Base-by-base conservation (phyloP, 129 eudicot genomes). In the Lactuca saligna region DNA sequence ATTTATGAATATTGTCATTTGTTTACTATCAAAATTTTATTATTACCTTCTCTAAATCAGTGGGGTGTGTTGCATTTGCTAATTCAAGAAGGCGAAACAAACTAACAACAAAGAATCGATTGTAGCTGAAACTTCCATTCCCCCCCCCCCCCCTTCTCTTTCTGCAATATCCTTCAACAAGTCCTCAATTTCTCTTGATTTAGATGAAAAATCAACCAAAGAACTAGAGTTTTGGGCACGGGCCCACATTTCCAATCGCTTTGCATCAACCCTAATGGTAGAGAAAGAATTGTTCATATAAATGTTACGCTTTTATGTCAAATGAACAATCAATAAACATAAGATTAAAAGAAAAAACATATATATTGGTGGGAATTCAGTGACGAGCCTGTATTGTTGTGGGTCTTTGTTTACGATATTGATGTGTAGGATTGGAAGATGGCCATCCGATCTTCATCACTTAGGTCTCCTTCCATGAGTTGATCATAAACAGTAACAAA, bases 21-120 rank as follows among this genome's bases (percentile, higher is more conserved):
- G n/a, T n/a, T 38, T 38, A 3, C 7, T 38, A 38, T 7, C 5
- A 38, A 3, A 38, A 7, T 38, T 38, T 38, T 38, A 5, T 12
- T 13, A 44, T 65, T 76, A 93, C 98, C 98, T 89, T 89, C 60
- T 93, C 97, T 68, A 93, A 78, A 61, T 86, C 15, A 34, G 91
- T 80, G 66, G 98, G 97, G 29, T 93, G 97, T 29, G 90, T 86
- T 4, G 82, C 92, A 81, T 89, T 89, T 71, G 98, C 75, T 60
- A 93, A 73, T 82, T 93, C 98, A 35, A 89, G 95, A 80, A 93
- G 74, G 53, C 98, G 97, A 81, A 93, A 93, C 69, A 93, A 80
- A 75, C 98, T 97, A 81, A 93, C 84, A 13, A 97, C 96, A 83
- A 93, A 89, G 82, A 93, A 93, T 14, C 98, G 87, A 54, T 95